phyloP scores from a whole-genome alignment of 2,329 filamentous ascomycete genomes.

The Talaromyces sp. region DNA sequence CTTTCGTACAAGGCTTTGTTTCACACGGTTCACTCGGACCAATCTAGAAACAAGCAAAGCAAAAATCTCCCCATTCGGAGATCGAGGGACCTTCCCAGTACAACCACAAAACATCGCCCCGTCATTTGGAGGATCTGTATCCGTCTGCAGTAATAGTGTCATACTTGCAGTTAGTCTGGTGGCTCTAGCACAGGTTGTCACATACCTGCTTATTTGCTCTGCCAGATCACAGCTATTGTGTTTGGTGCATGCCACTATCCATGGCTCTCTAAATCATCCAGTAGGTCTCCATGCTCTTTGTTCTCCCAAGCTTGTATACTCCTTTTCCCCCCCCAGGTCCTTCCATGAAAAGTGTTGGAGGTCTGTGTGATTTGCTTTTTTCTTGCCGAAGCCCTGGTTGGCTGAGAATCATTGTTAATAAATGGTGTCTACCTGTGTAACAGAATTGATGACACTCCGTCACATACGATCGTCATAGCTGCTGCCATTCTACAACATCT shows the following conservation, averaged over 20 bases:
- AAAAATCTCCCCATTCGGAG: slow-evolving; percentile 10
- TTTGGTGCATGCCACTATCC: slow-evolving; percentile 11
- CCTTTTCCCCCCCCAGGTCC: background rate
- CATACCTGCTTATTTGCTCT: background rate
- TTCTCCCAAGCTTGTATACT: background rate
- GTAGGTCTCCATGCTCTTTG: slow-evolving; percentile 15
- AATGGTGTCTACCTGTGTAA: slow-evolving; percentile 11
- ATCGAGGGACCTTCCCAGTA: background rate
- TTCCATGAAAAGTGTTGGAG: slow-evolving; percentile 3
- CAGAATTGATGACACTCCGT: slow-evolving; percentile 29
- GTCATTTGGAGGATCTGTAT: slow-evolving; percentile 7
- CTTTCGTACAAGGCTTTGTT: background rate
- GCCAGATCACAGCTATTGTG: slow-evolving; percentile 8
- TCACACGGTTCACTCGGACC: slow-evolving; percentile 2
- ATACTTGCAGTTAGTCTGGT: slow-evolving; percentile 9
- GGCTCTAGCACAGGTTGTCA: slow-evolving; percentile 1
- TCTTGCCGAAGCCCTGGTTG: slow-evolving; percentile 8
- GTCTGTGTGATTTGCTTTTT: slow-evolving; percentile 17
- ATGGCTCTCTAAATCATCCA: slow-evolving; percentile 13
- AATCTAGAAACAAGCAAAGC: slow-evolving; percentile 13
- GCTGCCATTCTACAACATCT: background rate
- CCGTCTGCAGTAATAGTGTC: slow-evolving; percentile 15
- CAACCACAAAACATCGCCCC: background rate
- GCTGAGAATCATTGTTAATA: slow-evolving; percentile 7
- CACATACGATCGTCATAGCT: slow-evolving; percentile 12